Evolutionary conservation across 2,329 filamentous ascomycete species (phyloP).

Genomic region (Diaporthe citri): DNA sequence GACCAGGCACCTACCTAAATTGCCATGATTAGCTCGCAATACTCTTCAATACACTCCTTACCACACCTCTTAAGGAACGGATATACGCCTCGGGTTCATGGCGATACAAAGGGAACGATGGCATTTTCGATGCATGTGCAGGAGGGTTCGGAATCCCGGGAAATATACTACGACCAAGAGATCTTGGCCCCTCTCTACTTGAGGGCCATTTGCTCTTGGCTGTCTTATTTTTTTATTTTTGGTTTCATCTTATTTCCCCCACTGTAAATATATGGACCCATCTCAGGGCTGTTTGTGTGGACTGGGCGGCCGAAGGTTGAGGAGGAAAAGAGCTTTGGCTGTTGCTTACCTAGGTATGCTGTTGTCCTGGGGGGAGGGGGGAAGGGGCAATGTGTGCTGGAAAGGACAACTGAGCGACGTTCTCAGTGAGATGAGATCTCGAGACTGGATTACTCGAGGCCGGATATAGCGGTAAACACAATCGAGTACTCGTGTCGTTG

Average conservation of each 20-base stretch:
- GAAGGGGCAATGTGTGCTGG: background rate
- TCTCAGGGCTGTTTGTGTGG: background rate
- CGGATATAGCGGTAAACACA: background rate
- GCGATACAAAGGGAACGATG: background rate
- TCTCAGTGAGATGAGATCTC: background rate
- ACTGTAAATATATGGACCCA: background rate
- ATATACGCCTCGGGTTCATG: constrained; percentile 48
- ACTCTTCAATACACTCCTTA: constrained; percentile 31
- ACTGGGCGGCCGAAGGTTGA: background rate
- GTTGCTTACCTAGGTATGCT: background rate
- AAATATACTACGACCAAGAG: background rate
- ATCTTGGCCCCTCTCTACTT: background rate
- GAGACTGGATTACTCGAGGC: no score
- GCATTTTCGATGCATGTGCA: background rate
- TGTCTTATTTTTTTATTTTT: background rate
- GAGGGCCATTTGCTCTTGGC: background rate
- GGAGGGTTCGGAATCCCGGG: background rate
- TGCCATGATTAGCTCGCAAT: background rate
- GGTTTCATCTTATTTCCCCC: background rate
- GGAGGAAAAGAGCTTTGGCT: background rate
- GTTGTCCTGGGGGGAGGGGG: background rate
- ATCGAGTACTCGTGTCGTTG: background rate
- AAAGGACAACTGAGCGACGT: background rate
- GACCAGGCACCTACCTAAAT: background rate
- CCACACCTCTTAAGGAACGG: background rate